These are phyloP conservation scores for Lyophyllum decastes DNA, from an alignment of 768 basidiomycete genomes.

Conservation along the genomic window DNA sequence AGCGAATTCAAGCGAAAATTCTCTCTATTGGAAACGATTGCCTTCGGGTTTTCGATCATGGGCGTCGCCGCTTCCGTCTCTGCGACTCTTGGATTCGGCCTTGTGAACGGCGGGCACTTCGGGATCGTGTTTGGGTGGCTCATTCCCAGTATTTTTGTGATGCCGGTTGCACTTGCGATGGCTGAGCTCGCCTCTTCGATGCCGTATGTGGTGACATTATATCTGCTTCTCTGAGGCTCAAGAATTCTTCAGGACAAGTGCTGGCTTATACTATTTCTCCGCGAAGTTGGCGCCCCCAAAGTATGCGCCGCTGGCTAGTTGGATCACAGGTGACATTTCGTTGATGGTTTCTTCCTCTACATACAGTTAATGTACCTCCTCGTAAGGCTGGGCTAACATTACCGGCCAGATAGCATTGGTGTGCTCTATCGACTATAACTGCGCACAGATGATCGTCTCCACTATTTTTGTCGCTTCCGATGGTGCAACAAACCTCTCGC, in stretches of 20 bases:
- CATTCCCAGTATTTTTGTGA: slow-evolving; percentile 68
- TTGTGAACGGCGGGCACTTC: slow-evolving; percentile 71
- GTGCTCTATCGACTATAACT: slow-evolving; percentile 76
- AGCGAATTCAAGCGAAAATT: slow-evolving; percentile 76
- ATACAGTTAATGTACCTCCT: background rate
- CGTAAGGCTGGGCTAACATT: slow-evolving; percentile 67
- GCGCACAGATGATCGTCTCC: slow-evolving; percentile 78
- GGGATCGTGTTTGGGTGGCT: slow-evolving; percentile 81
- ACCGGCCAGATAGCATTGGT: slow-evolving; percentile 68
- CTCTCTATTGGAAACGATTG: slow-evolving; percentile 65
- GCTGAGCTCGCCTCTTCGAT: slow-evolving; percentile 74
- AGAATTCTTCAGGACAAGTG: slow-evolving; percentile 57
- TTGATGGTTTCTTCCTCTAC: background rate
- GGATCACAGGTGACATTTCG: slow-evolving; percentile 51
- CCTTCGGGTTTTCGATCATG: slow-evolving; percentile 73
- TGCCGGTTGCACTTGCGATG: slow-evolving; percentile 69
- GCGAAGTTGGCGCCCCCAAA: slow-evolving; percentile 68
- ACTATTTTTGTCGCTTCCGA: slow-evolving; percentile 64
- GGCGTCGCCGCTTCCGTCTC: slow-evolving; percentile 71
- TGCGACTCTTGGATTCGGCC: slow-evolving; percentile 64
- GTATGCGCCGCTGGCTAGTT: slow-evolving; percentile 63
- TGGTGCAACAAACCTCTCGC: slow-evolving; percentile 49
- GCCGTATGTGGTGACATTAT: slow-evolving; percentile 52
- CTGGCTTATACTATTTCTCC: slow-evolving; percentile 79
- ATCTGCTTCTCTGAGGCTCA: background rate